Evolutionary conservation across 345 rosid genomes (phyloP).

Genomic region (Citrus reticulata): DNA sequence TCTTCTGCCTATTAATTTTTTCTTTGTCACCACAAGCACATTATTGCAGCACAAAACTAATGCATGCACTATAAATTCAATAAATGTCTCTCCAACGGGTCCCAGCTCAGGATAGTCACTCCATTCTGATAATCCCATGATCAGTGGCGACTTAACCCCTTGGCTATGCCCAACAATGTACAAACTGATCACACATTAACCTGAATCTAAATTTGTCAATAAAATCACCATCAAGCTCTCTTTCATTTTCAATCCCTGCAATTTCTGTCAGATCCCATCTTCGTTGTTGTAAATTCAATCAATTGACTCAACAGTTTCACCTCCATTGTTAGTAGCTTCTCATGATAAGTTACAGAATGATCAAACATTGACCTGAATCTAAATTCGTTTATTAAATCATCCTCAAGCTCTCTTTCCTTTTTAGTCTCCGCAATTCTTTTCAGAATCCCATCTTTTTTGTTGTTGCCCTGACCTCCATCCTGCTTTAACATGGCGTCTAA

Average conservation of each 20-base stretch:
- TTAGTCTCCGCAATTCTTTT: no score
- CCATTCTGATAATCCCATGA: conserved; percentile 26
- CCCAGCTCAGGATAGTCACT: conserved; percentile 29
- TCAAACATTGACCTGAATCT: no score
- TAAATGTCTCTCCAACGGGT: conserved; percentile 25
- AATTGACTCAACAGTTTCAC: no score
- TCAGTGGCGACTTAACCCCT: conserved; percentile 11
- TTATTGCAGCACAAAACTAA: conserved; percentile 34
- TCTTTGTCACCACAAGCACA: not conserved
- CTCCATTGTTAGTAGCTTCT: no score
- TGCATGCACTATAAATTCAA: conserved; percentile 6
- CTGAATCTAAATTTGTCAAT: conserved; percentile 34
- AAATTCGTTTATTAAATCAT: no score
- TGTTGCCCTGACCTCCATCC: not conserved
- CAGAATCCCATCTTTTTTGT: not conserved
- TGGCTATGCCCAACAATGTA: no score
- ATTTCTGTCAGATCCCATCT: no score
- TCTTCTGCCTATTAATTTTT: not conserved
- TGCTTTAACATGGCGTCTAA: not conserved
- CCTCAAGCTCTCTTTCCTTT: no score
- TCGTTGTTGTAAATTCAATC: no score
- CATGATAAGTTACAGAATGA: no score
- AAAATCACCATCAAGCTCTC: conserved; percentile 3
- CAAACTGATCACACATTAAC: conserved; percentile 8
- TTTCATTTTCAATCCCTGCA: not conserved